Evolutionary conservation across 1,284 basidiomycete genomes (phyloP).

Genomic region (Macrocystidia cucumis): DNA sequence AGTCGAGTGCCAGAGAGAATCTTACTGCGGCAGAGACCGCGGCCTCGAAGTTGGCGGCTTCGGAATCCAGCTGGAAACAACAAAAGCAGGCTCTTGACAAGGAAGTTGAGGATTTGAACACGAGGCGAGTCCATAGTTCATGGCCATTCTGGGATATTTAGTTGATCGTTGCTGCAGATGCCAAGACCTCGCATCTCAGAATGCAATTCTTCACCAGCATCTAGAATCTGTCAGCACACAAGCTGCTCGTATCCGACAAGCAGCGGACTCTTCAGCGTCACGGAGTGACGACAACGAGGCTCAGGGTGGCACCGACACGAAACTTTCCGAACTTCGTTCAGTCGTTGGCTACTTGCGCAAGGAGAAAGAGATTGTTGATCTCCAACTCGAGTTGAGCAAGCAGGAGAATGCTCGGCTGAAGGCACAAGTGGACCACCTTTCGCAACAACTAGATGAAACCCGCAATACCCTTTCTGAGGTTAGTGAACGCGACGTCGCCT

Average conservation of each 20-base stretch:
- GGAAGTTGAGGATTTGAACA: slow-evolving; percentile 65
- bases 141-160: background rate
- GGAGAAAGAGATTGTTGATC: slow-evolving; percentile 87
- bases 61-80: slow-evolving; percentile 74
- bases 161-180: slow-evolving; percentile 32
- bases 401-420: slow-evolving; percentile 78
- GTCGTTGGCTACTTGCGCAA: slow-evolving; percentile 81
- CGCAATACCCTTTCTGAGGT: slow-evolving; percentile 61
- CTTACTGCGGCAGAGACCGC: slow-evolving; percentile 65
- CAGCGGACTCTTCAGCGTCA: slow-evolving; percentile 40
- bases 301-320: slow-evolving; percentile 44
- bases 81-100: slow-evolving; percentile 74
- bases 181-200: slow-evolving; percentile 74
- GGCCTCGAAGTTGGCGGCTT: slow-evolving; percentile 57
- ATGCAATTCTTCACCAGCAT: slow-evolving; percentile 74
- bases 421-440: slow-evolving; percentile 68
- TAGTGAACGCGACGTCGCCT: slow-evolving; percentile 9
- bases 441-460: slow-evolving; percentile 64
- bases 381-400: slow-evolving; percentile 81
- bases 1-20: slow-evolving; percentile 47
- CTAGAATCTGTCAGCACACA: slow-evolving; percentile 82
- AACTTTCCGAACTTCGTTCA: slow-evolving; percentile 67
- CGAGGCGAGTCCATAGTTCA: slow-evolving; percentile 37
- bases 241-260: slow-evolving; percentile 69
- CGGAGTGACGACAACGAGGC: slow-evolving; percentile 33